Evolutionary conservation across 2,329 filamentous ascomycete genomes (phyloP), one percentile per base, ranked within the genome.

Genomic region (Epicoccum sorghinum): DNA sequence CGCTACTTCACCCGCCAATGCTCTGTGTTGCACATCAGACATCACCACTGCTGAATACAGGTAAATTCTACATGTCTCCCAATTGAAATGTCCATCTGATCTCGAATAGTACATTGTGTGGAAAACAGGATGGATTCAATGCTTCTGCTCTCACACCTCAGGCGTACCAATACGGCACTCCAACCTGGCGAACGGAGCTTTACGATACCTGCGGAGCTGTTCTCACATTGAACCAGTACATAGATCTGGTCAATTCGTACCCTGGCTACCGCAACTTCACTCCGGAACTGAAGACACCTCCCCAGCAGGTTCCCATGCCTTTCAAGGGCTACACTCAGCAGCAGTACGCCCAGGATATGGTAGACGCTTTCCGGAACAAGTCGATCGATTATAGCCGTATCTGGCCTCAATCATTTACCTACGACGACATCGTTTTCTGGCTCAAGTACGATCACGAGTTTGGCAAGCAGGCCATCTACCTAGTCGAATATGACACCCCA

Each of bases 281-380:
- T 0, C 82, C 85, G 4, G 87, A 89, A 74, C 79, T 88, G 27
- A 89, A 89, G 77, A 83, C 82, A 0, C 86, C 73, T 2, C 60
- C 69, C 14, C 40, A 84, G 33, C 75, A 82, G 62, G 83, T 89
- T 8, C 70, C 79, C 8, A 89, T 89, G 86, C 87, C 87, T 0
- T 89, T 87, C 68, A 70, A 77, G 4, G 78, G 78, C 49, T 89
- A 88, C 76, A 89, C 86, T 0, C 86, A 88, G 68, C 75, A 83
- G 59, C 74, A 78, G 62, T 89, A 83, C 64, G 83, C 83, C 0
- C 83, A 86, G 72, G 84, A 89, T 70, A 75, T 89, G 59, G 78
- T 79, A 23, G 51, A 72, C 35, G 63, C 72, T 2, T 78, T 77
- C 63, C 58, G 70, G 13, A 58, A 65, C 1, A 74, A 73, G 39